These are phyloP conservation scores for Luffa aegyptiaca DNA, from an alignment of 306 rosid species.

Conservation along the genomic window DNA sequence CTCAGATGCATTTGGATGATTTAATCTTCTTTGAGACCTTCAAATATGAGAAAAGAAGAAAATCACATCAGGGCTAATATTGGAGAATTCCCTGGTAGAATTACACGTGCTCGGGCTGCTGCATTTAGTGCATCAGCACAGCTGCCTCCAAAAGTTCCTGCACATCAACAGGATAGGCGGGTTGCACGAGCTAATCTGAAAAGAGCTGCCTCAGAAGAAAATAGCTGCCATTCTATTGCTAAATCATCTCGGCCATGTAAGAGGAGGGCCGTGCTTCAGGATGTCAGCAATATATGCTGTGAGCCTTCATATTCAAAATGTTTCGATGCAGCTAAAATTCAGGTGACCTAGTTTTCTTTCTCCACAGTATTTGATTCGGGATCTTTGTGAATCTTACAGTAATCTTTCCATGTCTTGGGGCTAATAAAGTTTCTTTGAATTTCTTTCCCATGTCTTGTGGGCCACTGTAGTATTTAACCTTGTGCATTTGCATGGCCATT, in stretches of 20 bases:
- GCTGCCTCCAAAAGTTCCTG: slow-evolving; percentile 34
- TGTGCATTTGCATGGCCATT: neutral
- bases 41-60: slow-evolving; percentile 66
- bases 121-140: slow-evolving; percentile 38
- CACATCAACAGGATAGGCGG: slow-evolving; percentile 31
- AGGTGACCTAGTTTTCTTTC: slow-evolving; percentile 29
- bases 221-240: slow-evolving; percentile 18
- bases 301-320: slow-evolving; percentile 34
- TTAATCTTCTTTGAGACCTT: slow-evolving; percentile 28
- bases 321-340: slow-evolving; percentile 39
- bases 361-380: slow-evolving; percentile 6
- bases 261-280: slow-evolving; percentile 61
- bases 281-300: slow-evolving; percentile 50
- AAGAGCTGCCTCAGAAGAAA: slow-evolving; percentile 28
- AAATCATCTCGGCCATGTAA: slow-evolving; percentile 32
- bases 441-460: neutral
- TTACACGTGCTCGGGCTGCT: slow-evolving; percentile 73
- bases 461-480: neutral
- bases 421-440: neutral
- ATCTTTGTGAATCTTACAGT: slow-evolving; percentile 2
- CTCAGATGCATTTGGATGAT: slow-evolving; percentile 24
- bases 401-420: neutral
- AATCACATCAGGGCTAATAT: slow-evolving; percentile 20
- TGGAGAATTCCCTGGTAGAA: slow-evolving; percentile 39
- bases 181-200: slow-evolving; percentile 29